Evolutionary conservation across 495 filamentous ascomycete genomes (phyloP), one percentile per base, ranked within the genome.

Genomic region (Pyrenula aspistea): DNA sequence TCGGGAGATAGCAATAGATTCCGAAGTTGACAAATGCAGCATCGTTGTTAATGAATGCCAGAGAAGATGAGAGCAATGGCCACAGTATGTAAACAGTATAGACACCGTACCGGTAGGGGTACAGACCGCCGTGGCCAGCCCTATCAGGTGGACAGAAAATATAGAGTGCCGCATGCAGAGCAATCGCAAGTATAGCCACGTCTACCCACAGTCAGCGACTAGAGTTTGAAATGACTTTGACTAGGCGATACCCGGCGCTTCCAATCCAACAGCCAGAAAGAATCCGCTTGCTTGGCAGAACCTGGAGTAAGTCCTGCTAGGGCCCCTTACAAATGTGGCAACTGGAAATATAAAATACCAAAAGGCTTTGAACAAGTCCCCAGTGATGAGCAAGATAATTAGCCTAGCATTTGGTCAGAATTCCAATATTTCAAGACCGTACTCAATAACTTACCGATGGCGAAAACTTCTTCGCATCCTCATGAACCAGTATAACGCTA

Each of bases 61-160:
- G 66, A 1, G 76, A 73, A 15, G 85, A 77, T 62, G 80, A 75
- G 2, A 81, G 42, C 19, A 78, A 60, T 2, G 87, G 83, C 25
- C 86, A 76, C 8, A 78, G 57, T 49, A 80, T 63, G 71, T 77
- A 87, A 25, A 68, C 61, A 20, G 62, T 57, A 60, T 84, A 84
- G 12, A 83, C 79, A 86, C 87, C 12, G 94, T 98, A 2, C 89
- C 84, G 57, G 88, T 81, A 75, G 97, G 94, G 54, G 93, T 90
- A 54, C 96, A 76, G 55, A 97, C 85, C 76, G 97, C 93, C n/a
- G 85, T 91, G 47, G 91, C 92, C 55, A 97, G 73, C 73, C 97
- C 93, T 75, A 96, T 98, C 63, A 94, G 94, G 25, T 12, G 82
- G 82, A 21, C 73, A 71, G 57, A 89, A 81, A 54, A 89, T 82